Percentiles rank a stretch among this genome's conserved stretches.
Conservation (phyloP, 306 rosid species). For the Adenanthera pavonina region DNA sequence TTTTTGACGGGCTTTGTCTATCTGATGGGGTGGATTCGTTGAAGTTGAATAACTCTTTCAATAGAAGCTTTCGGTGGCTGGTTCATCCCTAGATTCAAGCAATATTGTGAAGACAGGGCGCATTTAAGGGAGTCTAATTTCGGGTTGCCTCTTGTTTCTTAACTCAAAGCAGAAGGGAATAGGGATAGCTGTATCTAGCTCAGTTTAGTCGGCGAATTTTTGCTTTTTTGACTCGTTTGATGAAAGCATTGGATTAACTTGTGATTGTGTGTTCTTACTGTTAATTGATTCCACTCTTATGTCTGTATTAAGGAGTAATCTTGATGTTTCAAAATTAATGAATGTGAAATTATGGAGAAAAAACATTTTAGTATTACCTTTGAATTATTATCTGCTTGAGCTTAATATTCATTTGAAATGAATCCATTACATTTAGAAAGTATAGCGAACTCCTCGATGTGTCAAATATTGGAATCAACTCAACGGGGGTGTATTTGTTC, state of each 20-base stretch:
- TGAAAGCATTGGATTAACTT: conserved; percentile 15
- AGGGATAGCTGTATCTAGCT: conserved; percentile 3
- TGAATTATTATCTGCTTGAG: neutral
- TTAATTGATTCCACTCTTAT: conserved; percentile 18
- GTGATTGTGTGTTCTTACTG: conserved; percentile 8
- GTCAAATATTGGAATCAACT: conserved; percentile 13
- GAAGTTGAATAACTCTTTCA: neutral
- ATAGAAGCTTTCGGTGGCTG: neutral
- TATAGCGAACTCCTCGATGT: neutral
- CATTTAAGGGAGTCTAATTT: conserved; percentile 1
- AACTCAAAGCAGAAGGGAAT: neutral
- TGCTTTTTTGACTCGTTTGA: neutral
- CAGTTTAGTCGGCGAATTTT: conserved; percentile 11
- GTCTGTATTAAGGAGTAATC: neutral
- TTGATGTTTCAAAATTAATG: conserved; percentile 2
- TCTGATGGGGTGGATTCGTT: neutral
- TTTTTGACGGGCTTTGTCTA: neutral
- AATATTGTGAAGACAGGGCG: neutral
- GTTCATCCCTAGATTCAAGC: neutral
- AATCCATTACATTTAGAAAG: neutral
- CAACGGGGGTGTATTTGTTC: conserved; percentile 7
- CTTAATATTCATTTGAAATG: neutral
- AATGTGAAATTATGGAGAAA: too few species aligned
- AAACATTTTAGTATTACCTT: neutral
- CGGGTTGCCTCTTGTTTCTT: neutral